Conservation (phyloP, 202 grass and related monocot genomes). For the Musa balbisiana region DNA sequence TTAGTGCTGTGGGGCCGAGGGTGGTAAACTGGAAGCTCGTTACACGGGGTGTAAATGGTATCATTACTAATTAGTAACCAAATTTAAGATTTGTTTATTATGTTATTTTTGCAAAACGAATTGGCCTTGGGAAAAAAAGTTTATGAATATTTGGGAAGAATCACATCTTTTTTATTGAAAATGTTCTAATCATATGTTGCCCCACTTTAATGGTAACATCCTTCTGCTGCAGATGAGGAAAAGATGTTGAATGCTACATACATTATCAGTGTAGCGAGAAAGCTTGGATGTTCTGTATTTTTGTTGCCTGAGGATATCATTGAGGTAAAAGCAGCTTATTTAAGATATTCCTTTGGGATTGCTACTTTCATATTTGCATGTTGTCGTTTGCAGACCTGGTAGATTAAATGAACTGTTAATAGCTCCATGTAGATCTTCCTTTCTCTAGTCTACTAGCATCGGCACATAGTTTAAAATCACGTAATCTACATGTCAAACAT, state of each 20-base stretch:
- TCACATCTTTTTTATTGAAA: not conserved
- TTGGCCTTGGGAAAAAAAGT: not conserved
- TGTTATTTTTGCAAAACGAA: not conserved
- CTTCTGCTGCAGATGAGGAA: slow-evolving; percentile 51
- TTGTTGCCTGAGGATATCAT: slow-evolving; percentile 79
- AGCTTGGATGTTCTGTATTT: slow-evolving; percentile 64
- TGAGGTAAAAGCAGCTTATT: slow-evolving; percentile 36
- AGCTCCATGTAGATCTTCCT: not conserved
- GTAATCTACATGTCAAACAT: too few relatives aligned
- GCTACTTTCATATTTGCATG: too few relatives aligned
- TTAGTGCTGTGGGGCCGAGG: slow-evolving; percentile 44
- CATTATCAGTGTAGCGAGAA: slow-evolving; percentile 71
- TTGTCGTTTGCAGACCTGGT: too few relatives aligned
- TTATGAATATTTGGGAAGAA: not conserved
- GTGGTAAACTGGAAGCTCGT: slow-evolving; percentile 56
- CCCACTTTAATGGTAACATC: not conserved
- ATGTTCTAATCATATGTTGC: not conserved
- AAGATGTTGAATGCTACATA: slow-evolving; percentile 67
- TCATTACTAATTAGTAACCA: not conserved
- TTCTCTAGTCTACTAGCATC: too few relatives aligned
- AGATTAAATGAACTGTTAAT: not conserved
- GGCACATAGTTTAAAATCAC: too few relatives aligned
- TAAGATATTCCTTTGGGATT: not conserved
- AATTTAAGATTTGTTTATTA: not conserved
- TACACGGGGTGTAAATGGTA: slow-evolving; percentile 59